Evolutionary conservation across 257 asterid genomes (phyloP).

Genomic region (Penstemon barbatus): DNA sequence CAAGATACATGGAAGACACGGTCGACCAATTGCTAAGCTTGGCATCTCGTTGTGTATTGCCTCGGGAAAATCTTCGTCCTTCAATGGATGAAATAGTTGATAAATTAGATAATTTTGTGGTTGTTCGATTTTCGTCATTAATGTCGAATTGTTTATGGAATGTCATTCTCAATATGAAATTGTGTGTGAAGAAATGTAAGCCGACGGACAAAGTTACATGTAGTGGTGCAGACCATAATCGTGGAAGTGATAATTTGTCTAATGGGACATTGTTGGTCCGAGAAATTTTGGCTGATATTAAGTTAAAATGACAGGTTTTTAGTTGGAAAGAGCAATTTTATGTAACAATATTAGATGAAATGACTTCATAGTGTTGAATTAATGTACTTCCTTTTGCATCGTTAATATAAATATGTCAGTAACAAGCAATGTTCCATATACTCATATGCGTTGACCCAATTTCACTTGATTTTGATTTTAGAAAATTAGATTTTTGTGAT

Average conservation of each 20-base stretch:
- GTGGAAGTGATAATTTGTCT: slow-evolving; percentile 24
- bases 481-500: no score
- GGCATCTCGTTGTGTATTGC: slow-evolving; percentile 53
- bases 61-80: slow-evolving; percentile 41
- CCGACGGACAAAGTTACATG: neutral
- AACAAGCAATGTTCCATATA: no score
- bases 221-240: slow-evolving; percentile 18
- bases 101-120: slow-evolving; percentile 35
- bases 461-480: no score
- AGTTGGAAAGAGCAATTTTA: no score
- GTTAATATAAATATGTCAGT: no score
- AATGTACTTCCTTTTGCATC: no score
- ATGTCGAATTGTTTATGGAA: slow-evolving; percentile 38
- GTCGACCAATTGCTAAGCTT: slow-evolving; percentile 34
- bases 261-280: slow-evolving; percentile 49
- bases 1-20: slow-evolving; percentile 33
- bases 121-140: slow-evolving; percentile 25
- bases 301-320: slow-evolving; percentile 31
- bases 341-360: no score
- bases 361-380: no score
- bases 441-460: no score
- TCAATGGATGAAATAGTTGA: slow-evolving; percentile 46
- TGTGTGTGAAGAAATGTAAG: slow-evolving; percentile 7
- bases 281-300: slow-evolving; percentile 66
- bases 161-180: slow-evolving; percentile 27